Evolutionary conservation across 2,329 filamentous ascomycete genomes (phyloP), one percentile per base, ranked within the genome.

Genomic region (Neopestalotiopsis sp.): DNA sequence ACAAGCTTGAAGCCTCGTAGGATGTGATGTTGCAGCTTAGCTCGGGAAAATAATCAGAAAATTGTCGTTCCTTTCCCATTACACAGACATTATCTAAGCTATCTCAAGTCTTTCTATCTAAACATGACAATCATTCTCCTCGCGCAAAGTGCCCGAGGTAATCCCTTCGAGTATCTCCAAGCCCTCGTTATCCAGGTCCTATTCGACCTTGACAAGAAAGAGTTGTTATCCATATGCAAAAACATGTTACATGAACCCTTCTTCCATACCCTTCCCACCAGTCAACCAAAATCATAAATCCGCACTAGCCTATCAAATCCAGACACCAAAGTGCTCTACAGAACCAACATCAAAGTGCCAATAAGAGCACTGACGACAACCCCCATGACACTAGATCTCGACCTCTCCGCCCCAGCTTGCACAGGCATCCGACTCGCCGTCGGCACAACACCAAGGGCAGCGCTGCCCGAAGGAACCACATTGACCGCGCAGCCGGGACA

Each of bases 381-480:
- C 12, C 59, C 28, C 28, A 38, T 3, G 34, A 38, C 17, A 20
- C 59, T 9, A 3, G 10, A 6, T 5, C 34, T 34, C 14, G 34
- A 17, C 28, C 57, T 40, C 24, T 17, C 42, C 42, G 58, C 66
- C 30, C 66, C 66, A 7, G 58, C 42, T n/a, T 62, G 34, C 6
- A 67, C 42, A 6, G 40, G 58, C 65, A 62, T 52, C 4, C 20
- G 9, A 5, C 4, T 61, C 65, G 56, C 30, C 56, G 65, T 66
- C 14, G 65, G n/a, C 4, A 17, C 12, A 20, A 30, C 4, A 10
- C 4, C 57, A 28, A 59, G 6, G 24, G 24, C 57, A 28, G 57
- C 57, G 14, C 28, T 30, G 28, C 57, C 30, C 12, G 24, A 14
- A 17, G 12, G 24, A 6, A 14, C 57, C 10, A 30, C 57, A n/a